phyloP scores from a whole-genome alignment of 805 yeast species.

The Maudiozyma saulgeensis region DNA sequence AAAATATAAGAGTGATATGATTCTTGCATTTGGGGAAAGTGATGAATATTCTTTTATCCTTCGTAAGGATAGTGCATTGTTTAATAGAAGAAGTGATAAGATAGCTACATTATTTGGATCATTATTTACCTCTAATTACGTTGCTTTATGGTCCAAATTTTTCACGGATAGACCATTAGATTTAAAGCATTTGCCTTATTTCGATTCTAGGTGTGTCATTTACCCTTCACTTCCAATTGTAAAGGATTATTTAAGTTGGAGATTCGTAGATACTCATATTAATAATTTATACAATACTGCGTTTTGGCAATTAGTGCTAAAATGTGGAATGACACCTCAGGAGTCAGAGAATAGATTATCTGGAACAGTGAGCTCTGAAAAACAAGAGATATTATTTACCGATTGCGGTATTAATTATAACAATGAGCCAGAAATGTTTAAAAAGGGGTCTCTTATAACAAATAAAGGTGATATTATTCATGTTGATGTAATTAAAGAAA shows the following conservation, averaged over 20 bases:
- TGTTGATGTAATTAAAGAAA: conserved; percentile 32
- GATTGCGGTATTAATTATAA: conserved; percentile 83
- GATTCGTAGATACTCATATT: conserved; percentile 94
- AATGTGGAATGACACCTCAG: conserved; percentile 59
- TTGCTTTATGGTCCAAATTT: conserved; percentile 51
- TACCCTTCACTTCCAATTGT: conserved; percentile 59
- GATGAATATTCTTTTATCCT: conserved; percentile 88
- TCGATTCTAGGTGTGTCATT: conserved; percentile 82
- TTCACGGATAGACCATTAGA: conserved; percentile 45
- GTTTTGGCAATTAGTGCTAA: conserved; percentile 75
- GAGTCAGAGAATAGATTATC: conserved; percentile 71
- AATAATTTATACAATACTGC: conserved; percentile 89
- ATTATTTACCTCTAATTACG: conserved; percentile 69
- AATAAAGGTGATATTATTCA: conserved; percentile 44
- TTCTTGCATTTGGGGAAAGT: conserved; percentile 86
- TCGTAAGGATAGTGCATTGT: conserved; percentile 51
- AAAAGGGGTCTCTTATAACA: conserved; percentile 57
- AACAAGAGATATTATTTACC: conserved; percentile 75
- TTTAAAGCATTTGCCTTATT: conserved; percentile 59
- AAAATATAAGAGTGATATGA: conserved; percentile 56
- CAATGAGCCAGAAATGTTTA: conserved; percentile 77
- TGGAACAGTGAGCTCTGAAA: conserved; percentile 77
- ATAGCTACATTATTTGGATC: conserved; percentile 75
- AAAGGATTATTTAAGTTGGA: conserved; percentile 84
- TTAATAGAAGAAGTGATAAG: conserved; percentile 75